A percentile compares a stretch with the other conserved stretches of the same genome.
Evolutionary conservation across 345 rosid species (phyloP).

Genomic region (Corchorus capsularis): DNA sequence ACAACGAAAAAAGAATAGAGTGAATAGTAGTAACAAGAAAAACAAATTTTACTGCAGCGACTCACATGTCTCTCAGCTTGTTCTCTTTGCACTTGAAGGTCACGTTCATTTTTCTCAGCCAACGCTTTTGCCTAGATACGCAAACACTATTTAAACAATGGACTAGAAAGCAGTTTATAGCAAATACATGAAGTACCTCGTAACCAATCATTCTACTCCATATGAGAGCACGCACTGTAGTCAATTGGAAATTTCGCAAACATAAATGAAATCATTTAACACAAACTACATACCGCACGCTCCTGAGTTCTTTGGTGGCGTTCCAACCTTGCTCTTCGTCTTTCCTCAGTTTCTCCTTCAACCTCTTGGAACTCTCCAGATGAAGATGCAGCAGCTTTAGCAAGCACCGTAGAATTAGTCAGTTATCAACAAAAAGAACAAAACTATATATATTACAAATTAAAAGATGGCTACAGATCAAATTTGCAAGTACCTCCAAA

Average conservation of each 20-base stretch:
- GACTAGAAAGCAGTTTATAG: background rate
- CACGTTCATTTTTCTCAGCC: constrained; percentile 95
- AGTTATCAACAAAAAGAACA: constrained; percentile 18
- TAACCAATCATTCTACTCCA: background rate
- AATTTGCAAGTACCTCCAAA: constrained; percentile 67
- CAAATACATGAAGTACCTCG: background rate
- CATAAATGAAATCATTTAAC: constrained; percentile 17
- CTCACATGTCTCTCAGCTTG: constrained; percentile 98
- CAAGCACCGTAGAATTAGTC: constrained; percentile 29
- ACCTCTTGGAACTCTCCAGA: constrained; percentile 83
- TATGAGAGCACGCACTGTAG: constrained; percentile 5
- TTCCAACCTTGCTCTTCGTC: constrained; percentile 88
- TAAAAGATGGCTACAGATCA: constrained; percentile 8
- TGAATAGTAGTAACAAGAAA: constrained; percentile 1
- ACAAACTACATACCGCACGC: constrained; percentile 73
- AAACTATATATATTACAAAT: background rate
- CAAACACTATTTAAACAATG: constrained; percentile 20
- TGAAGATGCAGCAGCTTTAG: constrained; percentile 52
- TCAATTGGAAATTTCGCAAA: constrained; percentile 18
- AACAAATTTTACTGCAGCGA: constrained; percentile 18
- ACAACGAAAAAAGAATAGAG: background rate
- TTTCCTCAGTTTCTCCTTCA: constrained; percentile 93
- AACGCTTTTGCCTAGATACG: constrained; percentile 83
- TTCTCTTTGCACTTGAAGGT: constrained; percentile 85
- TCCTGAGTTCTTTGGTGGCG: constrained; percentile 98